Evolutionary conservation across 495 filamentous ascomycete species (phyloP), one percentile per base, ranked within the genome.

Genomic region (Diplogelasinospora grovesii): DNA sequence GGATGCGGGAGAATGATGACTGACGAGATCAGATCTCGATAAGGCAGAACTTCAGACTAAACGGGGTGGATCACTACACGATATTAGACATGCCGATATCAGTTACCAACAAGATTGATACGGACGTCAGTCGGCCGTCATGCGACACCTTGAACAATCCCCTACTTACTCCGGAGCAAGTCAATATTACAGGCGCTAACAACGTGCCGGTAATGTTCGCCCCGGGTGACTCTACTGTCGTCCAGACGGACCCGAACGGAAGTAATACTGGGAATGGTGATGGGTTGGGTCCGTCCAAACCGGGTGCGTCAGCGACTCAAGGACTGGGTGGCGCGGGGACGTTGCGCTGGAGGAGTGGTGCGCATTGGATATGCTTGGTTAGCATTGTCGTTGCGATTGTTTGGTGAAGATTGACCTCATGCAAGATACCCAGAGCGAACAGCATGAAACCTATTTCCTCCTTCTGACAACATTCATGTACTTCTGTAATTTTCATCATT

Each of bases 81-180:
- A 72, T 83, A 36, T 83, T 82, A 43, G 73, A 83, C 34, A 61
- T 82, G 14, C 79, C 79, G 15, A 79, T 85, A 48, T 69, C 69
- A 3, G 73, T 83, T 34, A 79, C 77, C n/a, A 85, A 83, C 48
- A 63, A 64, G 31, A 83, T 83, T 44, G 49, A 63, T 1, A 52
- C 57, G 14, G 50, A 45, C 6, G 49, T 40, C 20, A 43, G 42
- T 36, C 60, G 73, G 22, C 65, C 69, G 20, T 52, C 64, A 20
- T 77, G 73, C 37, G 68, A 69, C 35, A 39, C 41, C 0, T 48
- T 77, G 20, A 52, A 68, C 37, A 77, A 77, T 43, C 50, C 53
- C 38, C 18, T 70, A 14, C 50, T 68, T 11, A 45, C 53, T 1
- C 63, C 63, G 26, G 67, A 67, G 16, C 54, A 69, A 28, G 53